Conservation (phyloP, 1,284 basidiomycete species). For the Lignosus rhinocerotis region DNA sequence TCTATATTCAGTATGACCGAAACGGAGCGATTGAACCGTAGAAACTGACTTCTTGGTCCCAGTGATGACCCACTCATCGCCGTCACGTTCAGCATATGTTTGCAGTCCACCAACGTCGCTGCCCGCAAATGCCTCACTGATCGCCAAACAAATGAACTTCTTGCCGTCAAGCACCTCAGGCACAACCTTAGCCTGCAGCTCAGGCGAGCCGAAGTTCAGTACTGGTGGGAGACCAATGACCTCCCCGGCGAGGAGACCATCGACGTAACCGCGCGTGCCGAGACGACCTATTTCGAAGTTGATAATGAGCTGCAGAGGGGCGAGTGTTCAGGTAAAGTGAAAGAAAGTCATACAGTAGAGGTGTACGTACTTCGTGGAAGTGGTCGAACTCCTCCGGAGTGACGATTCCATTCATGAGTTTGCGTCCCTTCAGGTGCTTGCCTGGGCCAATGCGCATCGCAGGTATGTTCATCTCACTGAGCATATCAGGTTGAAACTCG, state of each 20-base stretch:
- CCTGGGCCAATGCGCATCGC: slow-evolving; percentile 94
- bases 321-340: slow-evolving; percentile 17
- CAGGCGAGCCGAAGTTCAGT: slow-evolving; percentile 83
- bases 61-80: slow-evolving; percentile 83
- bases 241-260: slow-evolving; percentile 80
- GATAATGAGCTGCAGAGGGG: slow-evolving; percentile 63
- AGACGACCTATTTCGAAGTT: slow-evolving; percentile 85
- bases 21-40: neutral
- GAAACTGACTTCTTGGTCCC: slow-evolving; percentile 79
- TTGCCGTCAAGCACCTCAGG: slow-evolving; percentile 76
- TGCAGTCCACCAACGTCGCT: slow-evolving; percentile 86
- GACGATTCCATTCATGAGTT: slow-evolving; percentile 81
- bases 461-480: slow-evolving; percentile 73
- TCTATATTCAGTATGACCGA: neutral
- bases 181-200: slow-evolving; percentile 68
- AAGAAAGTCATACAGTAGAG: slow-evolving; percentile 28
- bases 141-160: slow-evolving; percentile 76
- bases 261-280: slow-evolving; percentile 83
- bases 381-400: slow-evolving; percentile 89
- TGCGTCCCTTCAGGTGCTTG: slow-evolving; percentile 85
- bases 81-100: slow-evolving; percentile 84
- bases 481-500: too few species aligned
- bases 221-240: slow-evolving; percentile 86
- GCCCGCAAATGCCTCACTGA: slow-evolving; percentile 87
- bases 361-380: slow-evolving; percentile 63